These are phyloP conservation scores for Achaetomiella virescens DNA, from an alignment of 495 filamentous ascomycete species.

Conservation along the genomic window DNA sequence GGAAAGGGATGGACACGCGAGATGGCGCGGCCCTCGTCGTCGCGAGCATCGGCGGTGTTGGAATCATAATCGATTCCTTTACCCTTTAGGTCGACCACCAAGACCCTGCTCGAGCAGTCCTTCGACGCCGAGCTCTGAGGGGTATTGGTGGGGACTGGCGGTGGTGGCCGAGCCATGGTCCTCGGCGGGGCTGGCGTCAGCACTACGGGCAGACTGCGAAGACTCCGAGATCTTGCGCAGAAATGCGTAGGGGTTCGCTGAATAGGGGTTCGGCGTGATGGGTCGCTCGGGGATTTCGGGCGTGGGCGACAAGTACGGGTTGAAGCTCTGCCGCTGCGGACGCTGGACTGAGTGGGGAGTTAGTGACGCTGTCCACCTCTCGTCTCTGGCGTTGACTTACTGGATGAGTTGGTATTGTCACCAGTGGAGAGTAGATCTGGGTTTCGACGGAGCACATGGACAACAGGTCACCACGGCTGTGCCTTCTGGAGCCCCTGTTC, in stretches of 20 bases:
- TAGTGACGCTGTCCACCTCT: neutral
- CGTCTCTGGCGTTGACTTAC: neutral
- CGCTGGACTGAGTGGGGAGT: neutral
- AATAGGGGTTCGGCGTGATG: slow-evolving; percentile 7
- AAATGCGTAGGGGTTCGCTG: too few relatives aligned
- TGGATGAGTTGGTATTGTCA: neutral
- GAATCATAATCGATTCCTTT: too few relatives aligned
- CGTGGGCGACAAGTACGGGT: neutral
- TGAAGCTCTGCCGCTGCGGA: neutral
- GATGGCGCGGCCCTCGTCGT: neutral
- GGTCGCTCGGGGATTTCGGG: neutral
- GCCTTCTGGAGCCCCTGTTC: neutral
- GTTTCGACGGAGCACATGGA: neutral
- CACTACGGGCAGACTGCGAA: neutral
- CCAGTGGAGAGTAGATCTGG: slow-evolving; percentile 1
- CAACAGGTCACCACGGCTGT: neutral
- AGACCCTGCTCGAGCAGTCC: neutral
- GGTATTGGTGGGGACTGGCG: neutral
- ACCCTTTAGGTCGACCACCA: neutral
- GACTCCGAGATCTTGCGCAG: slow-evolving; percentile 4
- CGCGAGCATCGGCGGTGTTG: neutral
- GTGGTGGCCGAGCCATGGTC: neutral
- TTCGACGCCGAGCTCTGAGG: too few relatives aligned
- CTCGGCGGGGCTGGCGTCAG: neutral
- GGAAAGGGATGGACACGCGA: neutral